phyloP scores from a whole-genome alignment of 2,329 filamentous ascomycete genomes.

The Aspergillus eucalypticola region DNA sequence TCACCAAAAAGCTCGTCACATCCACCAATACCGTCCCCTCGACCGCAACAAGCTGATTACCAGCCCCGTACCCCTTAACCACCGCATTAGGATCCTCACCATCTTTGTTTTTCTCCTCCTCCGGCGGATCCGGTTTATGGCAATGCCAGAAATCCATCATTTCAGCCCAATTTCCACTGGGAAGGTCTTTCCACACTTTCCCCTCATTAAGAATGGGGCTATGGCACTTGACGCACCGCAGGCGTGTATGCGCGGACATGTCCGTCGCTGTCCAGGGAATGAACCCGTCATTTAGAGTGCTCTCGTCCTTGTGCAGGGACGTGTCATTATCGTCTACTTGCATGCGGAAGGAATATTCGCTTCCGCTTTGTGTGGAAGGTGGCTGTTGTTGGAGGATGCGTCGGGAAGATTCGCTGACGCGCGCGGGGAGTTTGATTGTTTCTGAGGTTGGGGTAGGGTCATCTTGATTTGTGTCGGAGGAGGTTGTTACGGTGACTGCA shows the following conservation, averaged over 20 bases:
- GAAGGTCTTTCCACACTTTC: constrained; percentile 82
- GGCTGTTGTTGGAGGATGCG: constrained; percentile 19
- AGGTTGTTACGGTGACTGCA: constrained; percentile 31
- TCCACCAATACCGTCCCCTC: constrained; percentile 75
- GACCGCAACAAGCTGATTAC: constrained; percentile 68
- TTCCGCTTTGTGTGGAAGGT: background rate
- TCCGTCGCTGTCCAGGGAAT: constrained; percentile 42
- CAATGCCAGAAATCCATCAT: constrained; percentile 99
- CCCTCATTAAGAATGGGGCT: constrained; percentile 28
- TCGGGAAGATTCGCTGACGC: constrained; percentile 32
- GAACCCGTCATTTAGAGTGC: constrained; percentile 27
- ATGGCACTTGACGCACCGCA: constrained; percentile 44
- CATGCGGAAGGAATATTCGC: constrained; percentile 55
- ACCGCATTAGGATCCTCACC: constrained; percentile 49
- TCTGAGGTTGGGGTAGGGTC: constrained; percentile 17
- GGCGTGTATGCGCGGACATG: constrained; percentile 33
- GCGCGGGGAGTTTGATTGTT: constrained; percentile 52
- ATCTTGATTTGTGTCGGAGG: constrained; percentile 27
- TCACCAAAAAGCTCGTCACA: constrained; percentile 72
- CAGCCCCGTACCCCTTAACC: constrained; percentile 79
- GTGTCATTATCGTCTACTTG: constrained; percentile 45
- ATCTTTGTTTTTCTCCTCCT: constrained; percentile 39
- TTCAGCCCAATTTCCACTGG: constrained; percentile 97
- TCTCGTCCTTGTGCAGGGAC: background rate
- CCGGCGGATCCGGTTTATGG: constrained; percentile 73